Evolutionary conservation across 2,329 filamentous ascomycete genomes (phyloP).

Genomic region (Penicillium sumatraense): DNA sequence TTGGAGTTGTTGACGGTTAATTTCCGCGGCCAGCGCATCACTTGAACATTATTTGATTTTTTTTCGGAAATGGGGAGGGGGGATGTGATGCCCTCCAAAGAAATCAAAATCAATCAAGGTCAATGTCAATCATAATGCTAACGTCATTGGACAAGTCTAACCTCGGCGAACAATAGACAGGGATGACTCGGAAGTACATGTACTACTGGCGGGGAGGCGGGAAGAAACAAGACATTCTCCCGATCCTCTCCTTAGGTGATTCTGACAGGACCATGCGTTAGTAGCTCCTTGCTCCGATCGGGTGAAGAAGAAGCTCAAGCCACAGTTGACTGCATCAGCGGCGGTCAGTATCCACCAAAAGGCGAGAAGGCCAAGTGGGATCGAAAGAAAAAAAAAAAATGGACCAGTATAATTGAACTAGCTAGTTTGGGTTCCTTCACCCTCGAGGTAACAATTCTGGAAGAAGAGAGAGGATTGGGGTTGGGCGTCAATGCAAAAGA

Average conservation of each 20-base stretch:
- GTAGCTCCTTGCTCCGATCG: constrained; percentile 20
- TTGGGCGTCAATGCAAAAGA: constrained; percentile 15
- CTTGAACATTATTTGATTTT: background rate
- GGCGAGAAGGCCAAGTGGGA: background rate
- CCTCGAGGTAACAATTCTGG: background rate
- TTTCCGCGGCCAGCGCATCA: constrained; percentile 1
- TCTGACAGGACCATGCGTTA: constrained; percentile 12
- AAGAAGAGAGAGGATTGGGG: background rate
- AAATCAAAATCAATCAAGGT: background rate
- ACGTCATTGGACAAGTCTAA: background rate
- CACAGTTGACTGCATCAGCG: constrained; percentile 21
- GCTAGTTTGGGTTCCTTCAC: too few species aligned
- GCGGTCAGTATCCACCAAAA: constrained; percentile 10
- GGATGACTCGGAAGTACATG: background rate
- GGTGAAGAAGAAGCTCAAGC: constrained; percentile 14
- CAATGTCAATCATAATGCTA: background rate
- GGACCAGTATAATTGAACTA: too few species aligned
- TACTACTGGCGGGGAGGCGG: background rate
- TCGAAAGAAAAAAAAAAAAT: too few species aligned
- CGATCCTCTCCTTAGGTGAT: background rate
- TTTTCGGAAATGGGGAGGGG: background rate
- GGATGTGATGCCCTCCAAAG: background rate
- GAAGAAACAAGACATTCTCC: constrained; percentile 1
- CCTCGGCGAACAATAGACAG: background rate
- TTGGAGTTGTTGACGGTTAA: background rate